phyloP scores from a whole-genome alignment of 164 flowering plant species.

The Berberis vulgaris region DNA sequence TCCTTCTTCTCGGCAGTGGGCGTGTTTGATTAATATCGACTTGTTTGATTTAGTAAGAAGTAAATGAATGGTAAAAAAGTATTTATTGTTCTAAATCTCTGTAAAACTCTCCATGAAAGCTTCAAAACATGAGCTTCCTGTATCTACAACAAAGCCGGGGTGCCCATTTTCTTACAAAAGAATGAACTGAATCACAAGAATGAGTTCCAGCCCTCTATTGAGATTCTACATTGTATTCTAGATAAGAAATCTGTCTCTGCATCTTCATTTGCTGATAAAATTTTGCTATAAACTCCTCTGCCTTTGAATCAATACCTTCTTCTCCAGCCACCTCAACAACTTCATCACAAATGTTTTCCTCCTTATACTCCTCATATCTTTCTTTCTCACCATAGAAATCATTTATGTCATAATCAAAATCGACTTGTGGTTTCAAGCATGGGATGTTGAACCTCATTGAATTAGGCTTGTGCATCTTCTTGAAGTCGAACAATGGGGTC shows the following conservation, averaged over 20 bases:
- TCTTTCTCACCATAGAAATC: constrained; percentile 10
- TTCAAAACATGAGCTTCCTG: constrained; percentile 12
- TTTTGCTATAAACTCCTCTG: constrained; percentile 69
- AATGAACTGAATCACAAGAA: not conserved
- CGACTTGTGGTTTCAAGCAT: constrained; percentile 51
- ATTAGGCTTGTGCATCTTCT: constrained; percentile 37
- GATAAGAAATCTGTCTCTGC: constrained; percentile 45
- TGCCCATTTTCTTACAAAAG: constrained; percentile 4
- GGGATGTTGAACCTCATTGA: constrained; percentile 56
- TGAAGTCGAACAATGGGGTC: constrained; percentile 58
- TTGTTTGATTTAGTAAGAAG: too few relatives aligned
- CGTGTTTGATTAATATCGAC: not conserved
- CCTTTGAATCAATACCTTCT: constrained; percentile 47
- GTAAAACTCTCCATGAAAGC: constrained; percentile 2
- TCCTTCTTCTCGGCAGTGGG: not conserved
- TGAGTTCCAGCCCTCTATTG: not conserved
- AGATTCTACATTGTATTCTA: not conserved
- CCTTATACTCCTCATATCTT: constrained; percentile 8
- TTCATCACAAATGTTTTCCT: not conserved
- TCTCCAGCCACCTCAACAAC: constrained; percentile 13
- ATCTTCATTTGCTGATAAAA: constrained; percentile 67
- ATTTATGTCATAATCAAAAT: constrained; percentile 19
- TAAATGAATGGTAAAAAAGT: not conserved
- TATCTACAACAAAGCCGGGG: constrained; percentile 20
- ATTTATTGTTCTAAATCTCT: not conserved